Percentiles rank a stretch among this genome's conserved stretches.
Conservation (phyloP, 352 stramenopile genomes). For the Phytophthora aleatoria region DNA sequence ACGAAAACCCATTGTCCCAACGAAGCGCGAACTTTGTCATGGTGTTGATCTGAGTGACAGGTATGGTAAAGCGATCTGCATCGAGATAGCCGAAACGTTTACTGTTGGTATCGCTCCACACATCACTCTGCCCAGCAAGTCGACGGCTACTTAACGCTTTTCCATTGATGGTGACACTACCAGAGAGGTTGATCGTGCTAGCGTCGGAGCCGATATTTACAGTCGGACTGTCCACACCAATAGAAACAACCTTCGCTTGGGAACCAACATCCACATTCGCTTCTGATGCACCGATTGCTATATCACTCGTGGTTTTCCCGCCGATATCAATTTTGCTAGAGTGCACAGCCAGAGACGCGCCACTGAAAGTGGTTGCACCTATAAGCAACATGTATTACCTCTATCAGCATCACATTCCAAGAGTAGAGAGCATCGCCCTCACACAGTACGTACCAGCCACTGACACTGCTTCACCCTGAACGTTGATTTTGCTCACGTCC, state of each 20-base stretch:
- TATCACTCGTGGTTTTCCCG: constrained; percentile 35
- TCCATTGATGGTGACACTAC: constrained; percentile 66
- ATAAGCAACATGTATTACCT: constrained; percentile 1
- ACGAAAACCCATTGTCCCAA: constrained; percentile 41
- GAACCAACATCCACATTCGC: constrained; percentile 37
- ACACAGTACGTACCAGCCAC: constrained; percentile 28
- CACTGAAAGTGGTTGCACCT: constrained; percentile 35
- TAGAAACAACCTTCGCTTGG: constrained; percentile 29
- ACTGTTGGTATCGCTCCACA: constrained; percentile 3
- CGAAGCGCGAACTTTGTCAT: constrained; percentile 34
- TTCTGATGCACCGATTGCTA: constrained; percentile 39
- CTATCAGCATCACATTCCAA: not conserved
- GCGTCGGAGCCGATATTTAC: constrained; percentile 44
- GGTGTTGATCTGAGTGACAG: constrained; percentile 1
- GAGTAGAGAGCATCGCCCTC: not conserved
- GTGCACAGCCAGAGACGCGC: constrained; percentile 29
- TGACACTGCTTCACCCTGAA: constrained; percentile 26
- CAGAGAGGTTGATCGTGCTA: constrained; percentile 42
- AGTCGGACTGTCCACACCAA: constrained; percentile 35
- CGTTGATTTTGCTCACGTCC: constrained; percentile 19
- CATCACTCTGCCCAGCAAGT: constrained; percentile 12
- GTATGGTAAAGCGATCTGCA: constrained; percentile 28
- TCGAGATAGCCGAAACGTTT: constrained; percentile 45
- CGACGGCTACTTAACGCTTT: constrained; percentile 40
- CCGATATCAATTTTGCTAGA: constrained; percentile 40